Conservation (phyloP, 331 rosid species). For the Arachis monticola region DNA sequence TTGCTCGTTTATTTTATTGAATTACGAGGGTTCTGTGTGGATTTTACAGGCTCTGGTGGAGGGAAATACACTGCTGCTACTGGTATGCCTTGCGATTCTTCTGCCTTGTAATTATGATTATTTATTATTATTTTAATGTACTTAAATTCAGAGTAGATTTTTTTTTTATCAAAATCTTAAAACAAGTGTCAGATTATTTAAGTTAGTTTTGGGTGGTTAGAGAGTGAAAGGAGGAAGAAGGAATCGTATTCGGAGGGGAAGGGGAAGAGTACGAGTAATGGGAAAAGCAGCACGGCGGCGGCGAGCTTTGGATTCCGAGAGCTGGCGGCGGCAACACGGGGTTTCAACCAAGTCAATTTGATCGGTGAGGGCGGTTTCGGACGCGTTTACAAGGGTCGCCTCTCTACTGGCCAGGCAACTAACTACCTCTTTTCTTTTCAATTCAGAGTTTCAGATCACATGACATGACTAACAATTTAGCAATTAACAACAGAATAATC, state of each 20-base stretch:
- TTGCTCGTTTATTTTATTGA: background rate
- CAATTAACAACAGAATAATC: too few relatives aligned
- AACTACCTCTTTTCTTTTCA: background rate
- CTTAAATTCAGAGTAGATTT: background rate
- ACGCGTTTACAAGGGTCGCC: constrained; percentile 89
- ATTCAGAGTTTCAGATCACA: background rate
- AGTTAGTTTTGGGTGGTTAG: constrained; percentile 45
- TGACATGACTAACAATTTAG: too few relatives aligned
- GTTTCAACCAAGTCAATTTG: constrained; percentile 76
- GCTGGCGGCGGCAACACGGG: constrained; percentile 80
- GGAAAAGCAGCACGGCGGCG: constrained; percentile 57
- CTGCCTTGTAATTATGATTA: background rate
- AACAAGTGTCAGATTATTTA: background rate
- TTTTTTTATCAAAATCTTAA: background rate
- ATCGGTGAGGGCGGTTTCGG: constrained; percentile 99
- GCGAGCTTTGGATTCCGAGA: constrained; percentile 86
- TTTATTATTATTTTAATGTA: background rate
- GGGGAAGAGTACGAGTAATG: constrained; percentile 45
- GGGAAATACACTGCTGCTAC: constrained; percentile 38
- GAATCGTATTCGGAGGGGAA: constrained; percentile 17
- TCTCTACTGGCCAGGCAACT: constrained; percentile 71
- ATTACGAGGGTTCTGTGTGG: background rate
- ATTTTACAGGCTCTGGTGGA: constrained; percentile 60
- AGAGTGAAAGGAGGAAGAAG: constrained; percentile 53
- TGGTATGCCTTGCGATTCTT: constrained; percentile 38